Evolutionary conservation across 352 stramenopile genomes (phyloP).

Genomic region (Globisporangium barbulae): DNA sequence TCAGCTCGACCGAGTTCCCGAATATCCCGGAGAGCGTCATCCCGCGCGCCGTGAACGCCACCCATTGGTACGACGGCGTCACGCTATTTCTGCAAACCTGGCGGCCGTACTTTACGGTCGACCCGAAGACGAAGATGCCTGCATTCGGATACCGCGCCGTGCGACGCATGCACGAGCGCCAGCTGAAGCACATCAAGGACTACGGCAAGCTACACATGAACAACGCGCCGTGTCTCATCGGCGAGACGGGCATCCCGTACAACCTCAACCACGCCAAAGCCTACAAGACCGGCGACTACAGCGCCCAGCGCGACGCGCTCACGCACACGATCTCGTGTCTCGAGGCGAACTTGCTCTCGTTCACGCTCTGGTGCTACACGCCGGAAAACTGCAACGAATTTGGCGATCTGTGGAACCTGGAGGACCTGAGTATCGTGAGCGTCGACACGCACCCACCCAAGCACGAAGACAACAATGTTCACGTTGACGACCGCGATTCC

Average conservation of each 20-base stretch:
- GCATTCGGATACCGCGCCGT: slow-evolving; percentile 67
- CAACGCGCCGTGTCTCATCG: slow-evolving; percentile 60
- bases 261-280: slow-evolving; percentile 54
- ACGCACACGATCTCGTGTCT: slow-evolving; percentile 73
- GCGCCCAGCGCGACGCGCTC: slow-evolving; percentile 50
- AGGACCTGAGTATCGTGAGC: slow-evolving; percentile 84
- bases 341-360: slow-evolving; percentile 74
- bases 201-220: slow-evolving; percentile 54
- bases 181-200: slow-evolving; percentile 55
- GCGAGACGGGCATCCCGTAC: slow-evolving; percentile 71
- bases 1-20: slow-evolving; percentile 63
- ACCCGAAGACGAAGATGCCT: slow-evolving; percentile 55
- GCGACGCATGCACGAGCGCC: slow-evolving; percentile 47
- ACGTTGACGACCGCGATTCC: slow-evolving; percentile 31
- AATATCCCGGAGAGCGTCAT: slow-evolving; percentile 50
- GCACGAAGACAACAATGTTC: not conserved
- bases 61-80: slow-evolving; percentile 90
- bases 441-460: slow-evolving; percentile 16
- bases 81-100: slow-evolving; percentile 81
- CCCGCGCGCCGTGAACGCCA: slow-evolving; percentile 77
- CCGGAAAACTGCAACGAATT: slow-evolving; percentile 72
- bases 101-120: slow-evolving; percentile 72
- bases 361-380: slow-evolving; percentile 90
- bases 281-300: slow-evolving; percentile 49
- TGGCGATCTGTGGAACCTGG: slow-evolving; percentile 84